Conservation (phyloP, 805 yeast species). For the Zygotorulaspora florentina region DNA sequence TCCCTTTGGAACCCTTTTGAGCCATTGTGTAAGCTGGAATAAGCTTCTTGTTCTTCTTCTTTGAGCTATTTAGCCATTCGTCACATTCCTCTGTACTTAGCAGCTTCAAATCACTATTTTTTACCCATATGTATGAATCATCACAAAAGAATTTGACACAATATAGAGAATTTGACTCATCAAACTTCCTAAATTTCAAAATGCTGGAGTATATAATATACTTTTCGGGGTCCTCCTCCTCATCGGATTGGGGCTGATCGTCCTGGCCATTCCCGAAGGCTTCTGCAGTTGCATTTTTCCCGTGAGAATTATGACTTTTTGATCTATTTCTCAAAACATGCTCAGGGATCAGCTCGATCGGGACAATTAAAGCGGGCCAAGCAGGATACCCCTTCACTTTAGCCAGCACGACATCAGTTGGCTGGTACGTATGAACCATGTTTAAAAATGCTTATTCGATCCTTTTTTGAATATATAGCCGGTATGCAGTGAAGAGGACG, state of each 20-base stretch:
- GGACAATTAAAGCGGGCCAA: conserved; percentile 86
- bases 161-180: conserved; percentile 17
- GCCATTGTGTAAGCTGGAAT: conserved; percentile 50
- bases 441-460: neutral
- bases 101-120: conserved; percentile 22
- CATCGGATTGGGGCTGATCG: conserved; percentile 12
- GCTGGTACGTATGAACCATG: conserved; percentile 30
- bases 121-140: conserved; percentile 35
- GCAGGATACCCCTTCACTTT: conserved; percentile 84
- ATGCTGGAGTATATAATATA: conserved; percentile 24
- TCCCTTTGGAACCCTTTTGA: conserved; percentile 35
- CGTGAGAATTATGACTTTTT: neutral
- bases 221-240: conserved; percentile 14
- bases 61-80: conserved; percentile 20
- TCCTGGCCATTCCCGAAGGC: conserved; percentile 4
- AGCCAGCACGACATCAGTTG: conserved; percentile 62
- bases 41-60: conserved; percentile 51
- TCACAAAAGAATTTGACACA: conserved; percentile 36
- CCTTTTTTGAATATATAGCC: neutral
- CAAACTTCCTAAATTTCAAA: conserved; percentile 26
- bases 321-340: conserved; percentile 39
- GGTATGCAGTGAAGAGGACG: too few species aligned
- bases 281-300: conserved; percentile 4
- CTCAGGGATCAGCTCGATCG: conserved; percentile 55
- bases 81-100: conserved; percentile 23